Evolutionary conservation across 2,329 filamentous ascomycete species (phyloP), one percentile per base, ranked within the genome.

Genomic region (Colletotrichum chrysophilum): DNA sequence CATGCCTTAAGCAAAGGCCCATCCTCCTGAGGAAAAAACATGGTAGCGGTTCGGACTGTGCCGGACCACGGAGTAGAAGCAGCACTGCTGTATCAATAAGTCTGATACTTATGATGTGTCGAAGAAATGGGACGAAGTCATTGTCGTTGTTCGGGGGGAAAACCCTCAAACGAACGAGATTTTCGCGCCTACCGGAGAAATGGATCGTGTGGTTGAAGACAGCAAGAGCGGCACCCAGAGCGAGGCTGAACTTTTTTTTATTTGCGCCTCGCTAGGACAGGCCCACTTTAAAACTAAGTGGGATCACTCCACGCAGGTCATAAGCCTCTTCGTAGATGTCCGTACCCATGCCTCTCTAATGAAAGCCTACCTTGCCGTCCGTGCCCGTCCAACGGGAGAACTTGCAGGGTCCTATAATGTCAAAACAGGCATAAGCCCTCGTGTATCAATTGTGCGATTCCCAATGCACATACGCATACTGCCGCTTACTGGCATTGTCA

Each of bases 1-100:
- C 94, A 96, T 75, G 89, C 88, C 87, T 95, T 96, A 70, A 97
- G 88, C 76, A 90, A 85, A 71, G 89, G 86, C 83, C 89, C 87
- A 83, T 94, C 91, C 79, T 90, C 88, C 80, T 93, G 91, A 60
- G 89, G 84, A 80, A 93, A 93, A 79, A 93, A 81, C 91, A 93
- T 93, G 71, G 79, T 85, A 77, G 70, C 68, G 26, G n/a, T 52
- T 28, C 10, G 66, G 61, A 58, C 66, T 67, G 34, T 43, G 60
- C 58, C 38, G 10, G 32, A 60, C 62, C 52, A 55, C 68, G 34
- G 38, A n/a, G 43, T 16, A 18, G 18, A 12, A 26, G 24, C 10
- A 60, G 26, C 12, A 18, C 18, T 65, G 70, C 18, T 64, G 74
- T 74, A 76, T 74, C 64, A 69, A 69, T 73, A 73, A 73, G 64